These are phyloP conservation scores for Monilinia laxa DNA, from an alignment of 2,329 filamentous ascomycete species.

Conservation along the genomic window DNA sequence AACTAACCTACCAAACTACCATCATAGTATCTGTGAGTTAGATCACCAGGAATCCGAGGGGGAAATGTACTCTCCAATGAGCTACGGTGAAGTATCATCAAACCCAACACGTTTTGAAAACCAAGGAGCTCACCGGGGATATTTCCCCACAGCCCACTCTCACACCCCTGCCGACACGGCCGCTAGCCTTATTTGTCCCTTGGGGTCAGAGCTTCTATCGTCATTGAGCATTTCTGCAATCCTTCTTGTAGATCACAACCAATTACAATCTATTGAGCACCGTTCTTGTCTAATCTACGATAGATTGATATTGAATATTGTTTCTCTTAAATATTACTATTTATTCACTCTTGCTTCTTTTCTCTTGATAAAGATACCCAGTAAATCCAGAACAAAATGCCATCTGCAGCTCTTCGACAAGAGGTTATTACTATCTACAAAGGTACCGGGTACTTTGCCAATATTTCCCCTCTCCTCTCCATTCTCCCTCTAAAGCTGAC, in stretches of 20 bases:
- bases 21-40: no score
- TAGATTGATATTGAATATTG: not conserved
- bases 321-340: not conserved
- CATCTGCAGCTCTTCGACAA: slow-evolving; percentile 53
- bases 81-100: not conserved
- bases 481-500: not conserved
- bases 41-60: no score
- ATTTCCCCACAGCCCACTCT: not conserved
- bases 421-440: slow-evolving; percentile 89
- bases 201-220: not conserved
- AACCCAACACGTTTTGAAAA: not conserved
- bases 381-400: not conserved
- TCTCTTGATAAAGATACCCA: not conserved
- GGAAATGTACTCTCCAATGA: not conserved
- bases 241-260: not conserved
- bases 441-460: slow-evolving; percentile 52
- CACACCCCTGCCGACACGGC: not conserved
- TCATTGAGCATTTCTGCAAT: not conserved
- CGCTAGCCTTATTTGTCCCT: not conserved
- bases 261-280: not conserved
- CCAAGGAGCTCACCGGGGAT: not conserved
- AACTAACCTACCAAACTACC: no score
- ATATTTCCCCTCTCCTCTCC: not conserved
- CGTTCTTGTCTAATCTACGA: not conserved
- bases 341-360: not conserved